phyloP scores from a whole-genome alignment of 441 rosid genomes.

The Syzygium malaccense region DNA sequence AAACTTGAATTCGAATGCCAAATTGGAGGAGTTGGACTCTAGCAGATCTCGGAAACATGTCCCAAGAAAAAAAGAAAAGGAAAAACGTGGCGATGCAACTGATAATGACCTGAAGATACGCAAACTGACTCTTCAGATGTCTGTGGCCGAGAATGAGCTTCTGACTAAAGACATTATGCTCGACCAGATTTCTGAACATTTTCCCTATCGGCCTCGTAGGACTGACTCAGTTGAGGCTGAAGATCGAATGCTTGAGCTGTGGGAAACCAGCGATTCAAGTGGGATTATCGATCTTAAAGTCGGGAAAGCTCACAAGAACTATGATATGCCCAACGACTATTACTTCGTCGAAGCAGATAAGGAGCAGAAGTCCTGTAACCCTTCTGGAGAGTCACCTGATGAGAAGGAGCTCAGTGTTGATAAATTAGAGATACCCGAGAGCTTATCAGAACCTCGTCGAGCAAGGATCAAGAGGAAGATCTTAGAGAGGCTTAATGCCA shows the following conservation, averaged over 20 bases:
- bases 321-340: constrained; percentile 6
- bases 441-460: constrained; percentile 47
- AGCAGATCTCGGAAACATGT: constrained; percentile 23
- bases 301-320: constrained; percentile 26
- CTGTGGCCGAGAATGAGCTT: constrained; percentile 47
- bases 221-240: constrained; percentile 48
- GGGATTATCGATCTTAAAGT: constrained; percentile 41
- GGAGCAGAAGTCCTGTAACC: constrained; percentile 28
- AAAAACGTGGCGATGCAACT: constrained; percentile 9
- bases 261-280: constrained; percentile 39
- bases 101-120: constrained; percentile 15
- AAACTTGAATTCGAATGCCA: constrained; percentile 31
- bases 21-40: constrained; percentile 40
- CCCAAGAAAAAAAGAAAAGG: constrained; percentile 16
- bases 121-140: constrained; percentile 32
- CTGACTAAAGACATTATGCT: constrained; percentile 92
- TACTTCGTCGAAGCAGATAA: constrained; percentile 13
- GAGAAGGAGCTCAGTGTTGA: constrained; percentile 73
- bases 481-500: constrained; percentile 84
- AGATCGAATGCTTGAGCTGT: constrained; percentile 54
- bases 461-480: constrained; percentile 61
- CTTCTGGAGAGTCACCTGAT: constrained; percentile 48
- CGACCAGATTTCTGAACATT: constrained; percentile 81
- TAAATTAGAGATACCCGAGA: constrained; percentile 60
- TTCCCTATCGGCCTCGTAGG: constrained; percentile 64